Base-by-base conservation (phyloP, 169 alveolate genomes). In the Hepatocystis sp. region DNA sequence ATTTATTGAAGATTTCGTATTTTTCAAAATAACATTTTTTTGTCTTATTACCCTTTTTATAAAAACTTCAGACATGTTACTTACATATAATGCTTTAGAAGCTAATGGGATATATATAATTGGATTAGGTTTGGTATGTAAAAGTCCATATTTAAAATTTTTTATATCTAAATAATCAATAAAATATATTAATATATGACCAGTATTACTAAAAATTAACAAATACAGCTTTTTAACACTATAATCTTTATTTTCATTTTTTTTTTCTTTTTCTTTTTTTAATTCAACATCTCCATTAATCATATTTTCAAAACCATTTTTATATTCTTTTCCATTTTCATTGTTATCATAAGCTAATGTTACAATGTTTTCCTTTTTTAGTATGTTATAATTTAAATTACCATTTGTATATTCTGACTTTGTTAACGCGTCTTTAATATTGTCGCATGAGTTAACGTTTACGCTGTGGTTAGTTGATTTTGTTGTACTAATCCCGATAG, bases 11-110 rank as follows among this genome's bases (percentile, higher is more conserved):
- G n/a, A n/a, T 64, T 49, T 55, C 56, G 60, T 81, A 17, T 81
- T 81, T 42, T 81, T 81, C 46, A 61, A 39, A 25, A 81, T 61
- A 10, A 81, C 56, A 61, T 36, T 30, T 51, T 61, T 61, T 19
- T 81, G 89, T 21, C 63, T 81, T 52, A 30, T 61, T 28, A 63
- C 84, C 40, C 89, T 81, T 25, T 63, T 47, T 15, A n/a, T 17
- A 4, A 47, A 65, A 2, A 61, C 17, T 32, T 60, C 84, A 36
- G 89, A 21, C 11, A 40, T 47, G 21, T 81, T 51, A 34, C 46
- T 32, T 49, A 81, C 56, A 32, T 47, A 30, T 10, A 25, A 4
- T 21, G 65, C 27, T 51, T 81, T 81, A 34, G 34, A 61, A 23
- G 89, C 67, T 11, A 81, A 13, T 2, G 15, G 28, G 47, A 81